Conservation (phyloP, 768 basidiomycete genomes). For the Russula dissimulans region DNA sequence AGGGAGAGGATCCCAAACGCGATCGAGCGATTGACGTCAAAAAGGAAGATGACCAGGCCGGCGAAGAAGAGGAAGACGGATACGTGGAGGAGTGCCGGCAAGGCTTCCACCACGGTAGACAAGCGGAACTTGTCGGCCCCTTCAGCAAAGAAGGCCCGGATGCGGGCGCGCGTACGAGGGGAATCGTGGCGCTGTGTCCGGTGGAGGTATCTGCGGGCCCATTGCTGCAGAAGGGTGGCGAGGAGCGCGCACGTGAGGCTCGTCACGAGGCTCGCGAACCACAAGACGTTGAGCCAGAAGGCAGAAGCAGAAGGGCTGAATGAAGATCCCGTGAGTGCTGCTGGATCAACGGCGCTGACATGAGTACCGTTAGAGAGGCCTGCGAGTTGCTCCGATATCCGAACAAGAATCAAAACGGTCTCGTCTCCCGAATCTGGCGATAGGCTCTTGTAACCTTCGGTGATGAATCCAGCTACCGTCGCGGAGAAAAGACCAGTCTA, state of each 20-base stretch:
- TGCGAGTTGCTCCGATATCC: not conserved
- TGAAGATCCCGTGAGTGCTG: not conserved
- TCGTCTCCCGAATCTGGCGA: not conserved
- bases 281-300: not conserved
- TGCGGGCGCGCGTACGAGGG: not conserved
- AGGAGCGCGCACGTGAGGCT: not conserved
- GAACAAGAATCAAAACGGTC: not conserved
- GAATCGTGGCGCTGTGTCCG: not conserved
- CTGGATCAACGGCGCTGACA: not conserved
- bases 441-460: slow-evolving; percentile 3
- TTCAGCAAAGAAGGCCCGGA: not conserved
- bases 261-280: not conserved
- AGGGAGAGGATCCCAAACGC: not conserved
- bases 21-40: not conserved
- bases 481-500: slow-evolving; percentile 13
- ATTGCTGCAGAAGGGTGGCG: not conserved
- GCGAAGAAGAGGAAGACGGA: not conserved
- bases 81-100: not conserved
- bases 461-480: slow-evolving; percentile 3
- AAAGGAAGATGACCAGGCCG: not conserved
- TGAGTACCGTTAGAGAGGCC: not conserved
- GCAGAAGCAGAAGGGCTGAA: not conserved
- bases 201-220: not conserved
- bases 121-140: not conserved
- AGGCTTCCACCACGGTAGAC: not conserved